phyloP scores from a whole-genome alignment of 495 filamentous ascomycete species.

The Penicillium pulvis region DNA sequence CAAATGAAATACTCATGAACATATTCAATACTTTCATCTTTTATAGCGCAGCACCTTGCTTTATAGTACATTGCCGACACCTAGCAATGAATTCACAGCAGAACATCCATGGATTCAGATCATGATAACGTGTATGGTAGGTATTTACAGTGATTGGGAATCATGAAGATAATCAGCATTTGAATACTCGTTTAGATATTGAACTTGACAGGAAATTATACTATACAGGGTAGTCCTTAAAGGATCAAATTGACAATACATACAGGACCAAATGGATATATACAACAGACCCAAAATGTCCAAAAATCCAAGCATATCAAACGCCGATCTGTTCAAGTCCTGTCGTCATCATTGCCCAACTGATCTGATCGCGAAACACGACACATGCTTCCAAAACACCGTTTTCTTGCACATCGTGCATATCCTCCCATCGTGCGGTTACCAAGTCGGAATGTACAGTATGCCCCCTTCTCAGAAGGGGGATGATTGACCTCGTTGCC shows the following conservation, averaged over 20 bases:
- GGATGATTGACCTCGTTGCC: not conserved
- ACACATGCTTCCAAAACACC: not conserved
- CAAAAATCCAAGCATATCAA: slow-evolving; percentile 1
- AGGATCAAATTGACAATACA: slow-evolving; percentile 18
- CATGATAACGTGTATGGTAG: no score
- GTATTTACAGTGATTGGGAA: no score
- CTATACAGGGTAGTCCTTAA: slow-evolving; percentile 6
- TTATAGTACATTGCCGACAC: not conserved
- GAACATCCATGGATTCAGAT: no score
- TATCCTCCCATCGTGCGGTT: not conserved
- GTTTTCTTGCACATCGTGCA: not conserved
- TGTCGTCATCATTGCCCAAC: slow-evolving; percentile 4
- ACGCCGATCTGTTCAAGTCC: slow-evolving; percentile 2
- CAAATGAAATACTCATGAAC: not conserved
- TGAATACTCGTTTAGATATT: not conserved
- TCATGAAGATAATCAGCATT: not conserved
- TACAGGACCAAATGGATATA: slow-evolving; percentile 16
- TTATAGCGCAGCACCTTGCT: no score
- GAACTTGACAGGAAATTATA: not conserved
- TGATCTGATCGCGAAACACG: not conserved
- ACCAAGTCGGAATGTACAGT: not conserved
- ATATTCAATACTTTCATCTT: not conserved
- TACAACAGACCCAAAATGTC: slow-evolving; percentile 12
- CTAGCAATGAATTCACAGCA: no score
- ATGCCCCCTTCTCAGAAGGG: not conserved